Evolutionary conservation across 805 yeast species (phyloP).

Genomic region (Kuraishia molischiana): DNA sequence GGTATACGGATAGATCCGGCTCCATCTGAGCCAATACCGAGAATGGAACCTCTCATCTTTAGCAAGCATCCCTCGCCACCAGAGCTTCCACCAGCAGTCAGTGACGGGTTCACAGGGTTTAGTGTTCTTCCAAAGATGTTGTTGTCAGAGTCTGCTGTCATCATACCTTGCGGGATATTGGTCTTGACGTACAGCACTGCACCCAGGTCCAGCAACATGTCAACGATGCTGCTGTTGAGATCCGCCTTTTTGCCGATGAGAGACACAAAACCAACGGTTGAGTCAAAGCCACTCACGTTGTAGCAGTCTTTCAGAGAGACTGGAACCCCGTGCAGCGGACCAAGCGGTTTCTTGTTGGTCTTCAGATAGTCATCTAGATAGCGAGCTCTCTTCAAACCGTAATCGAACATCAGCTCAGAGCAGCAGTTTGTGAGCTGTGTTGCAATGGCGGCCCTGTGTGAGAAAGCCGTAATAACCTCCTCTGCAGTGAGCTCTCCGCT

Average conservation of each 20-base stretch:
- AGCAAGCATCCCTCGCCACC: slow-evolving; percentile 58
- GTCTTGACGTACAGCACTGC: slow-evolving; percentile 44
- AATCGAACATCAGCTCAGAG: slow-evolving; percentile 14
- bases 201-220: slow-evolving; percentile 8
- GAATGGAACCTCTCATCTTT: slow-evolving; percentile 42
- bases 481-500: slow-evolving; percentile 22
- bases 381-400: slow-evolving; percentile 12
- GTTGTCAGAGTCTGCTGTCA: slow-evolving; percentile 48
- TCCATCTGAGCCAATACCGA: slow-evolving; percentile 56
- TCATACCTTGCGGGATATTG: slow-evolving; percentile 44
- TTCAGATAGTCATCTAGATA: slow-evolving; percentile 8
- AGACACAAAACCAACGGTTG: slow-evolving; percentile 10
- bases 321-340: slow-evolving; percentile 15
- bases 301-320: slow-evolving; percentile 45
- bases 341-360: slow-evolving; percentile 19
- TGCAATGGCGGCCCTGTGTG: slow-evolving; percentile 27
- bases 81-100: slow-evolving; percentile 55
- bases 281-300: slow-evolving; percentile 25
- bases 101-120: slow-evolving; percentile 39
- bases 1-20: slow-evolving; percentile 58
- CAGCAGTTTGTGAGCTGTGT: slow-evolving; percentile 16
- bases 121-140: slow-evolving; percentile 40
- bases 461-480: slow-evolving; percentile 27
- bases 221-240: slow-evolving; percentile 10
- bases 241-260: slow-evolving; percentile 3